Percentiles rank a stretch among this genome's conserved stretches.
Conservation (phyloP, 164 flowering plant genomes). For the Vitis rupestris region DNA sequence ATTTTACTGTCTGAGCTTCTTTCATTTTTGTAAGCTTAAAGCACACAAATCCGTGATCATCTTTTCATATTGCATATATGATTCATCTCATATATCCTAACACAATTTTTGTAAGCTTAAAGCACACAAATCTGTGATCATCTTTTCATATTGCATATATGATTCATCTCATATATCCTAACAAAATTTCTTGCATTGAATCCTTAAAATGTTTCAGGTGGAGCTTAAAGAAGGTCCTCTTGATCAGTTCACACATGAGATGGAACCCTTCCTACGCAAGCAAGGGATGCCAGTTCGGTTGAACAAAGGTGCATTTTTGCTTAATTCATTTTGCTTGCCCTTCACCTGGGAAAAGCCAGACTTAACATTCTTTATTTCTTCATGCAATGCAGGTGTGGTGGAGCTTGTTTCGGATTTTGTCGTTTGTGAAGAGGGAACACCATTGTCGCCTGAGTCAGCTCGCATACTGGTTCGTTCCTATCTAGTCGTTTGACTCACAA, state of each 20-base stretch:
- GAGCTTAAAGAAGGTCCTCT: slow-evolving; percentile 90
- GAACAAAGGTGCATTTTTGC: slow-evolving; percentile 62
- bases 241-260: slow-evolving; percentile 90
- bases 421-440: slow-evolving; percentile 90
- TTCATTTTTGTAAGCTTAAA: too few relatives aligned
- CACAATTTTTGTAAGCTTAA: too few relatives aligned
- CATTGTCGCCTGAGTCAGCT: slow-evolving; percentile 86
- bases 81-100: neutral
- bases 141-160: too few relatives aligned
- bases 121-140: too few relatives aligned
- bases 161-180: neutral
- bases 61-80: too few relatives aligned
- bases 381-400: slow-evolving; percentile 58
- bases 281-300: slow-evolving; percentile 97
- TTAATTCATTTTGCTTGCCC: neutral
- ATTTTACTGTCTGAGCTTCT: too few relatives aligned
- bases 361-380: neutral
- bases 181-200: neutral
- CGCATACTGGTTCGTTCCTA: slow-evolving; percentile 74
- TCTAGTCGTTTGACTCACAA: neutral
- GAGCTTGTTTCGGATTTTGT: slow-evolving; percentile 86
- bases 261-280: slow-evolving; percentile 95
- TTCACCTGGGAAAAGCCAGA: neutral
- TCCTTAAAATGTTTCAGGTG: slow-evolving; percentile 43
- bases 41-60: too few relatives aligned